Base-by-base conservation (phyloP, 371 early-diverging fungal species). In the Saksenaea vasiformis region DNA sequence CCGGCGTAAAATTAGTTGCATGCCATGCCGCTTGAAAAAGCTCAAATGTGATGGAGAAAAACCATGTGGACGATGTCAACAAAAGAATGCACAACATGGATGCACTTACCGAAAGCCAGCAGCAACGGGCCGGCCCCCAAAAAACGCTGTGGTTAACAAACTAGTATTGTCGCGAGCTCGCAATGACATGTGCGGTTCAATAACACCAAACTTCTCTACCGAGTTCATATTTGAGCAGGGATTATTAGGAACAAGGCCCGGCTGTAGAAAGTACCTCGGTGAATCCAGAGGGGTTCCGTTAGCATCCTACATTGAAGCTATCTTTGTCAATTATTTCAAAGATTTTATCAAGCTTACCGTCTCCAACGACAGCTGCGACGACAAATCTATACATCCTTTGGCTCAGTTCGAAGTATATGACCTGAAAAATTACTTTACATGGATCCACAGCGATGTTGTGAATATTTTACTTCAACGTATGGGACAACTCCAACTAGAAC, bases 91-190 rank as follows among this genome's bases (percentile, higher is more conserved):
- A 13, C 17, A 53, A n/a, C 47, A 47, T 3, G 66, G 56, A 31
- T 74, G 74, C 24, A 41, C 63, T 1, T 74, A 71, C 55, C 60
- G 64, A 7, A 61, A 59, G 31, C 69, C 71, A 14, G 66, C 64
- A 5, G 54, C 66, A 19, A 69, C 69, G 19, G 74, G 74, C 27
- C 63, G 74, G 27, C 74, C 74, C 14, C 72, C 74, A 1, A 74
- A 74, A 39, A 74, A 74, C 28, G 74, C 72, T 22, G 69, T 74
- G 15, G 62, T 74, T 0, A 74, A 74, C 58, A 71, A 74, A 38
- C 60, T 74, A 14, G 69, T 71, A 1, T 35, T 63, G 28, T 39
- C 41, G 31, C 54, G 22, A 3, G 39, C 54, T 35, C 13, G 26
- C 15, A 53, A 41, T 7, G 13, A 22, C 26, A 35, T 24, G 5